Evolutionary conservation across 1,284 basidiomycete genomes (phyloP), one percentile per base, ranked within the genome.

Genomic region (Irpex lacteus): DNA sequence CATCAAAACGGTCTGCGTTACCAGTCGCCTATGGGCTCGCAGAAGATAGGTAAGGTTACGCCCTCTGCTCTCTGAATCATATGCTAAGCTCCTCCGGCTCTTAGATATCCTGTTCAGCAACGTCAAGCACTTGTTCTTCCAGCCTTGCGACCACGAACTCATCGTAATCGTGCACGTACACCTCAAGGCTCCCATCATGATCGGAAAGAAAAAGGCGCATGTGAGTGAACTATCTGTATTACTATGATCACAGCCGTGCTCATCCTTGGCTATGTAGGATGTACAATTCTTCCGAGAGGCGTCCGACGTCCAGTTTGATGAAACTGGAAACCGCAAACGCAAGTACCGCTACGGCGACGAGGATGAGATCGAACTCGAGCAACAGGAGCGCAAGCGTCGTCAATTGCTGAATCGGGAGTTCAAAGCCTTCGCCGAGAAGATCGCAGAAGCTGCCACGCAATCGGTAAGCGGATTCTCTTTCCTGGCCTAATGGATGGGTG

Each of bases 271-370:
- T 26, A 26, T 53, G 50, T 66, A 95, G 90, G 98, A 99, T 75
- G 88, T 99, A 7, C 98, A 99, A 86, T 98, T 99, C 78, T 98
- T 94, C 82, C 93, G 98, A 26, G 98, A 99, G 80, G 98, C 96
- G 1, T 94, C 95, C 0, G 98, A 99, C 72, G 95, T 97, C 44
- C 94, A 97, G 69, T 99, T 98, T 73, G 98, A 99, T 73, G 98
- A 99, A 78, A 98, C 96, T 0, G 97, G 97, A n/a, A 98, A 98
- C 74, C 88, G 96, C 69, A 99, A 98, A 78, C 89, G 98, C 66
- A 96, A 98, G 78, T 94, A 97, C 69, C 89, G 96, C 62, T 98
- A 98, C 73, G 97, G 97, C 50, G 98, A 99, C 74, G 98, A 99
- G 76, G 98, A 99, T 75, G 98, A 99, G 79, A 96, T 99, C 68